Evolutionary conservation across 768 basidiomycete species (phyloP).

Genomic region (Podaxis rugospora): DNA sequence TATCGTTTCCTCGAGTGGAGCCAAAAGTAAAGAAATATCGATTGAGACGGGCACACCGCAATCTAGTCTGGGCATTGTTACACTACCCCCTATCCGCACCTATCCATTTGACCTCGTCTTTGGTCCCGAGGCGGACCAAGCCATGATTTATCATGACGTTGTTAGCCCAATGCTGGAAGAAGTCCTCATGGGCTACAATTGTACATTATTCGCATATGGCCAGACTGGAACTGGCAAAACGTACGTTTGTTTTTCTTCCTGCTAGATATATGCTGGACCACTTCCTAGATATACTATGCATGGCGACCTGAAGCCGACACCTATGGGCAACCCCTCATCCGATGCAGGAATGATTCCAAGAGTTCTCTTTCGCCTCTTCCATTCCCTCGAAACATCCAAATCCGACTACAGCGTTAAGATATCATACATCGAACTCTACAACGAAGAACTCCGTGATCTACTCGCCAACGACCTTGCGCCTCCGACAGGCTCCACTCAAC

Average conservation of each 20-base stretch:
- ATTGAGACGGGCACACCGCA: conserved; percentile 73
- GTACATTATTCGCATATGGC: conserved; percentile 95
- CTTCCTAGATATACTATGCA: conserved; percentile 87
- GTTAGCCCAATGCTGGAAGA: conserved; percentile 91
- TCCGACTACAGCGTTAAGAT: conserved; percentile 90
- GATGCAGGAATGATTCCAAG: conserved; percentile 97
- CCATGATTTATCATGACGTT: conserved; percentile 90
- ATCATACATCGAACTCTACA: conserved; percentile 94
- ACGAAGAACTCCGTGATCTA: conserved; percentile 96
- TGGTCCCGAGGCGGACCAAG: conserved; percentile 95
- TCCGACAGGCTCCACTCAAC: conserved; percentile 63
- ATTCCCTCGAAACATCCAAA: conserved; percentile 71
- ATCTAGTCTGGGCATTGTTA: conserved; percentile 69
- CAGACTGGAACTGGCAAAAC: conserved; percentile 99
- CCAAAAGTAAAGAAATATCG: conserved; percentile 70
- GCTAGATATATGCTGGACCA: conserved; percentile 1
- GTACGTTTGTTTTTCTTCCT: conserved; percentile 42
- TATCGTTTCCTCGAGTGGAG: conserved; percentile 75
- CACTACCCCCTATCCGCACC: conserved; percentile 72
- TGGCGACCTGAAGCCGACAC: conserved; percentile 80
- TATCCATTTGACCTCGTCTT: conserved; percentile 96
- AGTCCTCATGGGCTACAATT: conserved; percentile 95
- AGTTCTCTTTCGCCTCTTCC: conserved; percentile 86
- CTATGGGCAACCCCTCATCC: conserved; percentile 82
- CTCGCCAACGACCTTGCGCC: conserved; percentile 74